A percentile compares a stretch with the other conserved stretches of the same genome.
These are phyloP conservation scores for Fusarium phyllophilum DNA, from an alignment of 2,329 filamentous ascomycete genomes.

Conservation along the genomic window DNA sequence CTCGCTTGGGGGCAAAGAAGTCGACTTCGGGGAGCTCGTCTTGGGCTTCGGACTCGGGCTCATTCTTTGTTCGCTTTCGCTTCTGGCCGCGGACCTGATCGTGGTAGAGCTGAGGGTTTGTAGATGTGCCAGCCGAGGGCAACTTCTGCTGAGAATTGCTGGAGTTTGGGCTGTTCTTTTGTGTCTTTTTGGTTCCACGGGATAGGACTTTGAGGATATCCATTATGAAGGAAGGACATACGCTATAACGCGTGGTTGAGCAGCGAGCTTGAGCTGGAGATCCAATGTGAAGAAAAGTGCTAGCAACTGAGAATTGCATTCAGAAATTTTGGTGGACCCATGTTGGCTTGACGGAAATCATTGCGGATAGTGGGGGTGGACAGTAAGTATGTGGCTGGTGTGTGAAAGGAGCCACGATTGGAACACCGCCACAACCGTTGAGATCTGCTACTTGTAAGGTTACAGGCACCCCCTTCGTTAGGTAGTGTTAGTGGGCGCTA, in stretches of 20 bases:
- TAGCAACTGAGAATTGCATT: constrained; percentile 24
- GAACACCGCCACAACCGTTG: constrained; percentile 8
- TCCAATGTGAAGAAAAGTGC: constrained; percentile 26
- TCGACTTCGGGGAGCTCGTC: constrained; percentile 61
- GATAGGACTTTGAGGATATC: constrained; percentile 80
- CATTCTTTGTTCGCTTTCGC: constrained; percentile 62
- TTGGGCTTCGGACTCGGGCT: constrained; percentile 45
- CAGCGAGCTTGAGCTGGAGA: constrained; percentile 5
- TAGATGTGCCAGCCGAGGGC: constrained; percentile 71
- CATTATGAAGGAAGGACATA: constrained; percentile 55
- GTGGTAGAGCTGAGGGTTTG: constrained; percentile 77
- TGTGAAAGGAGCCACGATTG: not conserved
- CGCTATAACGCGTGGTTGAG: constrained; percentile 8
- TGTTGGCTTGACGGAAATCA: constrained; percentile 7
- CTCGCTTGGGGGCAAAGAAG: constrained; percentile 66
- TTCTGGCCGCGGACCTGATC: constrained; percentile 64
- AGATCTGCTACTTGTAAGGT: constrained; percentile 1
- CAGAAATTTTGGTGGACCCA: constrained; percentile 43
- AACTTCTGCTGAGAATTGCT: constrained; percentile 56
- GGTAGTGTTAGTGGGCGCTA: constrained; percentile 7
- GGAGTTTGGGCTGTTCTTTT: constrained; percentile 48
- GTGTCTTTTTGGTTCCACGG: constrained; percentile 70
- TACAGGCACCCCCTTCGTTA: not conserved
- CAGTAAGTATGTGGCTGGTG: constrained; percentile 10
- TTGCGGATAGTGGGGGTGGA: constrained; percentile 36